Conservation (phyloP, 495 filamentous ascomycete genomes). For the Podospora pseudoanserina region DNA sequence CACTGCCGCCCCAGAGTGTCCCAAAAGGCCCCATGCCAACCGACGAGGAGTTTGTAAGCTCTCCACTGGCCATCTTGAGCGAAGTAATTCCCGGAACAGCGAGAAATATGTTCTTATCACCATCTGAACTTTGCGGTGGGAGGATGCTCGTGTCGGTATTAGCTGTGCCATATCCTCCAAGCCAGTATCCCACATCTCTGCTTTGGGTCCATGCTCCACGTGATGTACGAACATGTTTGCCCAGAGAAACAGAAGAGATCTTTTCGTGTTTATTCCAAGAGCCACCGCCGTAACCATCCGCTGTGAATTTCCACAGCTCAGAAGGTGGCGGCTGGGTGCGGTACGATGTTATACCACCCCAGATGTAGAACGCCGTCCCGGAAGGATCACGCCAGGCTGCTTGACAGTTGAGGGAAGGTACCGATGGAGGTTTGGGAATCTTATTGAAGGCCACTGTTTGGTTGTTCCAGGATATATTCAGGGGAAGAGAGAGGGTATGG, state of each 20-base stretch:
- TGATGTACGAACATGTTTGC: not conserved
- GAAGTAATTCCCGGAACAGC: slow-evolving; percentile 31
- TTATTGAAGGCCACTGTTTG: slow-evolving; percentile 25
- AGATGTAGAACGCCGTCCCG: slow-evolving; percentile 30
- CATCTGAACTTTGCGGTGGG: too few relatives aligned
- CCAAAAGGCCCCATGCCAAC: slow-evolving; percentile 26
- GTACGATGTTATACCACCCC: slow-evolving; percentile 29
- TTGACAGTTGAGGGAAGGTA: slow-evolving; percentile 30
- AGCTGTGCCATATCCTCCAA: slow-evolving; percentile 28
- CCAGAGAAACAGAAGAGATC: slow-evolving; percentile 22
- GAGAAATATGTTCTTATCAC: slow-evolving; percentile 14
- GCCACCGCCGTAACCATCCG: slow-evolving; percentile 32
- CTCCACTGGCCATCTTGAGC: slow-evolving; percentile 33
- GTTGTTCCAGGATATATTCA: slow-evolving; percentile 31
- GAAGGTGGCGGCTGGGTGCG: slow-evolving; percentile 21
- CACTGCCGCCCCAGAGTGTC: slow-evolving; percentile 30
- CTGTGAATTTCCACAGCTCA: slow-evolving; percentile 30
- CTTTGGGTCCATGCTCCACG: not conserved
- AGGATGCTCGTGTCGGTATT: slow-evolving; percentile 23
- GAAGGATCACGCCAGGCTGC: slow-evolving; percentile 29
- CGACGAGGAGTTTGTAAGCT: slow-evolving; percentile 31
- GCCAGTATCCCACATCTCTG: slow-evolving; percentile 23
- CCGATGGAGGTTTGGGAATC: slow-evolving; percentile 23
- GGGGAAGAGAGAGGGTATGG: slow-evolving; percentile 31
- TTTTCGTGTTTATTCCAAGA: slow-evolving; percentile 29